These are phyloP conservation scores for Sporothrix variecibatus DNA, from an alignment of 2,329 filamentous ascomycete species.

Conservation along the genomic window DNA sequence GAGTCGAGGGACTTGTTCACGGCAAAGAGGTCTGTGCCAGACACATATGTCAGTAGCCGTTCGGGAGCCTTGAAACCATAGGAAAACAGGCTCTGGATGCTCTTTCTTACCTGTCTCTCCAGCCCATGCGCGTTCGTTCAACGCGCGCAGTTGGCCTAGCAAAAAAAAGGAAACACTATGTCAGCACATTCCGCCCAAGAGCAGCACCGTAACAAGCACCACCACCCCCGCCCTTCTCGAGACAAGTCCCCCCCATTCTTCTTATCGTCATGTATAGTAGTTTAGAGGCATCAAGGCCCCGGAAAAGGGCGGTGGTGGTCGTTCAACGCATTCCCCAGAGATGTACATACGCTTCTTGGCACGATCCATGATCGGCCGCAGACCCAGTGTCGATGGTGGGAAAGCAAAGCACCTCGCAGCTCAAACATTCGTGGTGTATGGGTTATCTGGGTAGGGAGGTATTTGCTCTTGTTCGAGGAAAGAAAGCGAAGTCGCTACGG, in stretches of 20 bases:
- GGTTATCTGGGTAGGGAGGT: background rate
- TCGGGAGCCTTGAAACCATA: background rate
- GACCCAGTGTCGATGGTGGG: conserved; percentile 25
- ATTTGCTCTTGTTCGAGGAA: conserved; percentile 9
- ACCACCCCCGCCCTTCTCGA: background rate
- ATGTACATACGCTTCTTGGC: conserved; percentile 60
- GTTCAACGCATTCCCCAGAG: background rate
- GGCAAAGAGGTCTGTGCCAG: conserved; percentile 67
- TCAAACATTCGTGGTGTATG: conserved; percentile 19
- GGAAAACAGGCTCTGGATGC: background rate
- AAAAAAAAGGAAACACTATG: conserved; percentile 12
- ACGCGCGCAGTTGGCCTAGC: conserved; percentile 82
- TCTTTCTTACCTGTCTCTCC: conserved; percentile 72
- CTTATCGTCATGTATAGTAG: background rate
- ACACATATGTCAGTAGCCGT: background rate
- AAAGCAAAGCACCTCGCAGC: background rate
- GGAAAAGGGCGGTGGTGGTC: background rate
- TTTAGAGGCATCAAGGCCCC: background rate
- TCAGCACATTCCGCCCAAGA: conserved; percentile 31
- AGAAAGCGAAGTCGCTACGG: conserved; percentile 42
- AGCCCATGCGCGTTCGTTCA: conserved; percentile 86
- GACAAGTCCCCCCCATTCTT: background rate
- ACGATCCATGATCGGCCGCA: conserved; percentile 61
- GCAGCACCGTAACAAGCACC: background rate
- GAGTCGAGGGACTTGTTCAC: conserved; percentile 84